Base-by-base conservation (phyloP, 2,329 filamentous ascomycete species). In the Exserohilum turcica region DNA sequence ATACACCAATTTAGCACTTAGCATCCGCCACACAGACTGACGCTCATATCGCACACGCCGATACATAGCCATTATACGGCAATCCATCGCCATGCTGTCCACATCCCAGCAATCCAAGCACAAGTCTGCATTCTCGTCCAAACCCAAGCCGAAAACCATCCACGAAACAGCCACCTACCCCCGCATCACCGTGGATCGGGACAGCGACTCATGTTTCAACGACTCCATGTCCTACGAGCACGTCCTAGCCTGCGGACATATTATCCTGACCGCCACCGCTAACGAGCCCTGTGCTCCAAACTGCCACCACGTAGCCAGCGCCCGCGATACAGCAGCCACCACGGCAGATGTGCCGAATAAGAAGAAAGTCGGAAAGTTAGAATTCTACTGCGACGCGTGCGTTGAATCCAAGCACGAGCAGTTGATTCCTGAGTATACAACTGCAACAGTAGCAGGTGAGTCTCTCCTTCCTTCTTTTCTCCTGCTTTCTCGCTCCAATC, bases 381-480 rank as follows among this genome's bases (percentile, higher is more conserved):
- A n/a, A n/a, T 61, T 57, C 42, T 57, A 57, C 36, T 59, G 59
- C 40, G 52, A 61, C 7, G 59, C 53, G 6, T 59, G 59, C 15
- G n/a, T 52, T 3, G 59, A 55, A 40, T 31, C 21, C 3, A 19
- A 43, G 9, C 35, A 27, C 10, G 53, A 61, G 8, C 8, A 0
- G 3, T 24, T 32, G 1, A 51, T 59, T 1, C 10, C 44, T 2
- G 2, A 8, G 1, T 13, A 21, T 12, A 6, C 42, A 5, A 19
- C 51, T 0, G 39, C 53, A 7, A 8, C 9, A 0, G 31, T 5
- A 9, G 53, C 59, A 21, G 52, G 51, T 37, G 38, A 7, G 46
- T 39, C 13, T 8, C 4, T 27, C 19, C 6, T 6, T n/a, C 18
- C 19, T 39, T 15, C 24, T 12, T 37, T 16, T 19, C 21, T 15